Base-by-base conservation (phyloP, 2,329 filamentous ascomycete genomes). In the Chaetoscypha palmicola region DNA sequence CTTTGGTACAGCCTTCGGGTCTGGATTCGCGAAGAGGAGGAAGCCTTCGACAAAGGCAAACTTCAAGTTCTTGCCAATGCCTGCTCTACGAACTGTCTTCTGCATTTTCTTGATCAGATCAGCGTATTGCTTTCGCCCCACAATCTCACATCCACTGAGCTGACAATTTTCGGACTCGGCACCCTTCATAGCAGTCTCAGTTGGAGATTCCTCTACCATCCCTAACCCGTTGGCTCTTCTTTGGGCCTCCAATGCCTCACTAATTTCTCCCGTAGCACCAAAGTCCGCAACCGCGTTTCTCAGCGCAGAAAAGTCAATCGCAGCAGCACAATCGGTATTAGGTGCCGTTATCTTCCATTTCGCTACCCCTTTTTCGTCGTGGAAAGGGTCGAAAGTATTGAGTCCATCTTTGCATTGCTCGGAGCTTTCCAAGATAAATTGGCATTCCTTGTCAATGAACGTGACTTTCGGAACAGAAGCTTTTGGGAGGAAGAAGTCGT, bases 401-500 rank as follows among this genome's bases (percentile, higher is more conserved):
- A 38, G 19, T 16, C 36, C 4, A 16, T 43, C 38, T 5, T 49
- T 12, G n/a, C n/a, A n/a, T 2, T 43, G 11, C 0, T 38, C 37
- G 8, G 14, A 21, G 11, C n/a, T 11, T 21, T 30, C 11, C 14
- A 50, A 28, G 7, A 12, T 30, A 19, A 50, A 54, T 1, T 11
- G 3, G 2, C 9, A 11, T 5, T 57, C 54, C 0, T 34, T n/a
- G 10, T 31, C 24, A 11, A 5, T 16, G 17, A 39, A 39, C 2
- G 24, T 31, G 9, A 16, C 31, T 2, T 5, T 12, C 10, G 37
- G 37, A 22, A 21, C 20, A 21, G 1, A 9, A 2, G 20, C 3
- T 31, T 56, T 55, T 4, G 43, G 39, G 5, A 45, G 33, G 37
- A 58, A 53, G 47, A 53, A 59, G 22, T 31, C 32, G 43, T 58